Conservation (phyloP, 2,329 filamentous ascomycete genomes). For the Fusarium torulosum region DNA sequence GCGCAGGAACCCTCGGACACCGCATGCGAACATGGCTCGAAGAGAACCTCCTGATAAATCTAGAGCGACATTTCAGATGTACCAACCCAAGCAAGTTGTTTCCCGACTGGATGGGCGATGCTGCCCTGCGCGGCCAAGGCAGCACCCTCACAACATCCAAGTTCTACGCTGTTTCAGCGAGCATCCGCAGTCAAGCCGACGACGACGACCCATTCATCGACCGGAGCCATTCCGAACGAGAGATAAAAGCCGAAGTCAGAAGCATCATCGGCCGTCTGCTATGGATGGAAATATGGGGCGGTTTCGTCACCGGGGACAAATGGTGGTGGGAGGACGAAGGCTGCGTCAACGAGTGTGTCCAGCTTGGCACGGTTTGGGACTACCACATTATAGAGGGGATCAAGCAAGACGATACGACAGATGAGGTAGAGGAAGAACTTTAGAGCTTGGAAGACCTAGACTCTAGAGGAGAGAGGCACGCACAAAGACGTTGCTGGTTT, state of each 20-base stretch:
- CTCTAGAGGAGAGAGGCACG: background rate
- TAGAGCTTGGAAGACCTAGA: slow-evolving; percentile 9
- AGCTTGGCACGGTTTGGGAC: slow-evolving; percentile 69
- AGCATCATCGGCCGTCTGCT: slow-evolving; percentile 67
- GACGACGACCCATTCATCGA: slow-evolving; percentile 46
- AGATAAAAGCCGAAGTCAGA: slow-evolving; percentile 61
- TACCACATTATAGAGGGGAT: slow-evolving; percentile 69
- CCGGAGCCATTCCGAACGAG: slow-evolving; percentile 43
- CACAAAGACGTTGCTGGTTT: slow-evolving; percentile 5
- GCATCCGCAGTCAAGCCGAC: slow-evolving; percentile 38
- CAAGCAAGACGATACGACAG: slow-evolving; percentile 54
- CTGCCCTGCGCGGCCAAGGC: slow-evolving; percentile 62
- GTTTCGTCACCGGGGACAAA: slow-evolving; percentile 59
- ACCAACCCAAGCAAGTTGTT: slow-evolving; percentile 70
- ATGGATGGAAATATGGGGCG: slow-evolving; percentile 72
- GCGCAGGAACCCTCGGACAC: slow-evolving; percentile 67
- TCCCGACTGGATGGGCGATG: slow-evolving; percentile 69
- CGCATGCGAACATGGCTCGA: slow-evolving; percentile 72
- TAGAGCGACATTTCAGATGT: slow-evolving; percentile 70
- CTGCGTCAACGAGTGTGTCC: slow-evolving; percentile 67
- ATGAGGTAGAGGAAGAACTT: slow-evolving; percentile 11
- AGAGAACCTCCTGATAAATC: slow-evolving; percentile 68
- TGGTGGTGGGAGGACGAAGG: slow-evolving; percentile 74
- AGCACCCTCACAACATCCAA: slow-evolving; percentile 63
- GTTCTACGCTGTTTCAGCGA: slow-evolving; percentile 61